Base-by-base conservation (phyloP, 257 asterid species). In the Ballota nigra region DNA sequence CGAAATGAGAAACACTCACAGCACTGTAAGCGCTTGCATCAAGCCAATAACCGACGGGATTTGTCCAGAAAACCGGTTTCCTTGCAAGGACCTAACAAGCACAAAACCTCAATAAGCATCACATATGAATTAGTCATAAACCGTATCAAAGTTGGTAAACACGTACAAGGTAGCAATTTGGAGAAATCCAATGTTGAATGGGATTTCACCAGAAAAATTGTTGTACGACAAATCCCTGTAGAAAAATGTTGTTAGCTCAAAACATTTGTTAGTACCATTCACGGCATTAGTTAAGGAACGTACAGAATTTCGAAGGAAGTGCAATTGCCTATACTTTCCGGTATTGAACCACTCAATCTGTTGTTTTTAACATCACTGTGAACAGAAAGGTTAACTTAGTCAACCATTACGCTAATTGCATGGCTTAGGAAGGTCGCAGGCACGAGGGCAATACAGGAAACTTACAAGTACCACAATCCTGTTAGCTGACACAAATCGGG, bases 11-110 rank as follows among this genome's bases (percentile, higher is more conserved):
- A 49, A 49, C 52, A 66, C 98, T 90, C 87, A 92, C 98, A 92
- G 43, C 66, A 92, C 98, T 22, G 98, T 94, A 71, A 92, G 96
- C 19, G 98, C 98, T 83, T 92, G 98, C 98, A 92, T 92, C 82
- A 92, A 82, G 66, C 98, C 98, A 64, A 90, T 83, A 33, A 92
- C 98, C 0, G 95, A 81, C 12, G 96, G 96, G 66, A 92, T 88
- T 40, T 74, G 77, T 41, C 98, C 98, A 0, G 88, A 74, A 34
- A 92, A 82, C 24, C 36, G 80, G 71, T 94, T 94, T 31, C 88
- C 75, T 83, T 83, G 88, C 77, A 83, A 70, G 1, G 88, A 83
- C 82, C 88, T 83, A 63, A 70, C 38, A 19, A 2, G 38, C 57
- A 60, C 38, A 18, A 74, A 11, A 70, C 23, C 16, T 56, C 24